Evolutionary conservation across 2,329 filamentous ascomycete genomes (phyloP), one percentile per base, ranked within the genome.

Genomic region (Apiospora hydei): DNA sequence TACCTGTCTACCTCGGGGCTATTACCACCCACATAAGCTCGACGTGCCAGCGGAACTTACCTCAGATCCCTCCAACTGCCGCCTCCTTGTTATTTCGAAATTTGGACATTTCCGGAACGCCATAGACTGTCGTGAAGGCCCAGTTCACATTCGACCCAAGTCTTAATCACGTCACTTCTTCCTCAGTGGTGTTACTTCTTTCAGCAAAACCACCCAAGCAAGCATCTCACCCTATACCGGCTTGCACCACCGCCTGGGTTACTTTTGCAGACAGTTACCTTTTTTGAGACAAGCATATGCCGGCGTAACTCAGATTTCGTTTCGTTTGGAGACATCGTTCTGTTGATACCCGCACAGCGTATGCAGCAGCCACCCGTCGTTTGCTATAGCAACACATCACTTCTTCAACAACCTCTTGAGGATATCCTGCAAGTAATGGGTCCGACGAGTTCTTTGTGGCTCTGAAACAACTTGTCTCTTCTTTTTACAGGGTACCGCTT

Each of bases 391-490:
- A 61, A 61, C 53, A 61, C 7, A 61, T 34, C 53, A 34, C 53
- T 21, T 34, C 26, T 61, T 26, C 13, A 61, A 61, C 53, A 61
- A 61, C 53, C 26, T 13, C 53, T 26, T 61, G 38, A 38, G 38
- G 21, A 67, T 67, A 67, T 18, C 38, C 53, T 46, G 64, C 64
- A 67, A 67, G 4, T 24, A 67, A 67, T 67, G 64, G 24, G 64
- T 67, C 64, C 38, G 34, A 34, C 38, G 34, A 34, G 64, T 34
- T 46, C 64, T 44, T 38, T n/a, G 64, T 18, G 24, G 21, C 21
- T n/a, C 43, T 67, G 64, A 67, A 67, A 67, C 64, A 46, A 46
- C 64, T 67, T 46, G 64, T 67, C 38, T 67, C 64, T 67, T 24
- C 53, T 34, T 26, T 26, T 26, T 51, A 51, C n/a, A 51, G n/a